Conservation (phyloP, 2,329 filamentous ascomycete species). For the Dactylellina cionopaga region DNA sequence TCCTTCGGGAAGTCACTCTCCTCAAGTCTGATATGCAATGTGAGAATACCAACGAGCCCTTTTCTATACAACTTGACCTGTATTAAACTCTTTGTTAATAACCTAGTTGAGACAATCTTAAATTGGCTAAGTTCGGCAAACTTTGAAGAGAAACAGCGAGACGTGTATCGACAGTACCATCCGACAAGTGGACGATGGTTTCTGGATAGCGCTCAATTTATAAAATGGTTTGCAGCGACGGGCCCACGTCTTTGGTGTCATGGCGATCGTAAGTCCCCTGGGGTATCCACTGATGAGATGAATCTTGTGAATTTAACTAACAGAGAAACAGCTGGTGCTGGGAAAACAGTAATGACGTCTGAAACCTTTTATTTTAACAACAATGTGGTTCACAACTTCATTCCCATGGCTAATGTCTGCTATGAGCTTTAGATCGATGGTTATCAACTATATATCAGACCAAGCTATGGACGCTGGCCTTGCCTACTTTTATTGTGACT, state of each 20-base stretch:
- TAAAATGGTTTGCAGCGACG: conserved; percentile 22
- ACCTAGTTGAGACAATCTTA: conserved; percentile 18
- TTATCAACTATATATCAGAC: conserved; percentile 38
- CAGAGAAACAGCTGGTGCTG: conserved; percentile 19
- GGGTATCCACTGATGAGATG: background rate
- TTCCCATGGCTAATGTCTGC: background rate
- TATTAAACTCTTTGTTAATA: background rate
- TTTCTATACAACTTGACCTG: background rate
- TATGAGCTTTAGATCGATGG: conserved; percentile 16
- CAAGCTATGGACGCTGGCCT: conserved; percentile 8
- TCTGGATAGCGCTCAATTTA: conserved; percentile 33
- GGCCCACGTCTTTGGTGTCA: conserved; percentile 24
- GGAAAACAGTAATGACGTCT: conserved; percentile 40
- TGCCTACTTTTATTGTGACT: conserved; percentile 41
- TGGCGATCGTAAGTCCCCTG: conserved; percentile 21
- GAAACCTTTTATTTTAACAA: background rate
- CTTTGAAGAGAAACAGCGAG: conserved; percentile 41
- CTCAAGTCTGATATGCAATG: conserved; percentile 37
- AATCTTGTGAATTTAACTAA: background rate
- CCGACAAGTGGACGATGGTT: conserved; percentile 39
- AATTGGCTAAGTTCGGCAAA: conserved; percentile 31
- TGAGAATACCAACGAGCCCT: background rate
- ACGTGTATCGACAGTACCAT: conserved; percentile 29
- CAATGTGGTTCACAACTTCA: too few relatives aligned
- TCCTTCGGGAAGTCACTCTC: conserved; percentile 24